A percentile compares a stretch with the other conserved stretches of the same genome.
Conservation (phyloP, 805 yeast genomes). For the Saccharomycopsis sp. region DNA sequence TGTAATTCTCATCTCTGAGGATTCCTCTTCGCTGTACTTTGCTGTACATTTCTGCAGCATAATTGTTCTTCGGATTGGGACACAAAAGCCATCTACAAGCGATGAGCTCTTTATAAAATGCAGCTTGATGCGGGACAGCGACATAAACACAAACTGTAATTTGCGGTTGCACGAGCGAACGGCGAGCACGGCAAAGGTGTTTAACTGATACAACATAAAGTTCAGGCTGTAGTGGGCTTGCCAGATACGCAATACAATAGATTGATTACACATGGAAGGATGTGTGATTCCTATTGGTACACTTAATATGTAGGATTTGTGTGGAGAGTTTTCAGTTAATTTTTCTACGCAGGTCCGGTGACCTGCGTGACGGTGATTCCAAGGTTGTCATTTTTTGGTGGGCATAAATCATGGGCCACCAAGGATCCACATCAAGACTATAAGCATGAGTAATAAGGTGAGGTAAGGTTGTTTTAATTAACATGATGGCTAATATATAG, state of each 20-base stretch:
- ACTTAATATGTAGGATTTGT: too few species aligned
- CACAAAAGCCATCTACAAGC: neutral
- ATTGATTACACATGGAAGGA: neutral
- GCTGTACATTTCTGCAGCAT: neutral
- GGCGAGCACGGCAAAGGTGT: neutral
- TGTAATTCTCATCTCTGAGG: neutral
- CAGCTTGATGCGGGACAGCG: neutral
- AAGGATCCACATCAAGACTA: too few species aligned
- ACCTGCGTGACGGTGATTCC: neutral
- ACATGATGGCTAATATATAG: too few species aligned
- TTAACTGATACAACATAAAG: neutral
- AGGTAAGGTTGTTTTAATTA: too few species aligned
- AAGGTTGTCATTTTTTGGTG: neutral
- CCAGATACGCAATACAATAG: neutral
- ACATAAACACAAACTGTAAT: neutral
- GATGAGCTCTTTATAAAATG: neutral
- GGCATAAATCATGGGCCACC: too few species aligned
- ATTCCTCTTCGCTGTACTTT: neutral
- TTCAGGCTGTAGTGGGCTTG: neutral
- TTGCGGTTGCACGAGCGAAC: neutral
- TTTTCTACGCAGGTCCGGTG: neutral
- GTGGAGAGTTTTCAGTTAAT: neutral
- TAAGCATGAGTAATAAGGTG: too few species aligned
- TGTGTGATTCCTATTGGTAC: too few species aligned
- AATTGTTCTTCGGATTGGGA: neutral